These are phyloP conservation scores for Striga hermonthica DNA, from an alignment of 305 asterid genomes.

Conservation along the genomic window DNA sequence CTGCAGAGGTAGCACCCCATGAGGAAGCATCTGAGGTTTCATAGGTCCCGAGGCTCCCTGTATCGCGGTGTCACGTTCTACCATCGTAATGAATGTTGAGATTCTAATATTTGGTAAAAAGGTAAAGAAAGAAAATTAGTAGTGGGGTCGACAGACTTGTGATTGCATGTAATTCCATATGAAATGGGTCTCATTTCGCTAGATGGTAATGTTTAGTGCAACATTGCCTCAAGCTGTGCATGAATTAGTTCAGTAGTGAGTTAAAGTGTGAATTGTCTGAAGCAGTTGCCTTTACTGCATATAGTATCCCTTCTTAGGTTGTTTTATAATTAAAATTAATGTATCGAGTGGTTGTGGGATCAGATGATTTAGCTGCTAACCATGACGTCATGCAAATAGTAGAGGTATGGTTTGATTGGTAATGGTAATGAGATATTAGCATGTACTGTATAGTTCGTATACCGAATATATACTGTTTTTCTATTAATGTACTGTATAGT, in stretches of 20 bases:
- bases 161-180: slow-evolving; percentile 24
- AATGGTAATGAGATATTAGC: slow-evolving; percentile 8
- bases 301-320: neutral
- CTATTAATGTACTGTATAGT: slow-evolving; percentile 8
- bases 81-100: no score
- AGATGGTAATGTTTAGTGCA: slow-evolving; percentile 94
- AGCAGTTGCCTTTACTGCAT: slow-evolving; percentile 2
- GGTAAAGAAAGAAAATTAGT: no score
- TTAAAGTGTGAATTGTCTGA: slow-evolving; percentile 54
- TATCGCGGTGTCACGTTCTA: no score
- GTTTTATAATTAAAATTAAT: slow-evolving; percentile 26
- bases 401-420: slow-evolving; percentile 57
- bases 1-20: no score
- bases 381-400: slow-evolving; percentile 99
- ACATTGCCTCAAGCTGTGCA: slow-evolving; percentile 88
- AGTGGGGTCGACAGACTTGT: no score
- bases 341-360: slow-evolving; percentile 91
- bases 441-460: no score
- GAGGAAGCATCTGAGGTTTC: no score
- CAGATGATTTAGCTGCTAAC: slow-evolving; percentile 98
- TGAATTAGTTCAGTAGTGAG: slow-evolving; percentile 87
- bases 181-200: slow-evolving; percentile 65
- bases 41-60: no score
- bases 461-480: no score
- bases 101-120: no score